phyloP scores from a whole-genome alignment of 805 yeast genomes.

The Saccharomycopsis olivae region DNA sequence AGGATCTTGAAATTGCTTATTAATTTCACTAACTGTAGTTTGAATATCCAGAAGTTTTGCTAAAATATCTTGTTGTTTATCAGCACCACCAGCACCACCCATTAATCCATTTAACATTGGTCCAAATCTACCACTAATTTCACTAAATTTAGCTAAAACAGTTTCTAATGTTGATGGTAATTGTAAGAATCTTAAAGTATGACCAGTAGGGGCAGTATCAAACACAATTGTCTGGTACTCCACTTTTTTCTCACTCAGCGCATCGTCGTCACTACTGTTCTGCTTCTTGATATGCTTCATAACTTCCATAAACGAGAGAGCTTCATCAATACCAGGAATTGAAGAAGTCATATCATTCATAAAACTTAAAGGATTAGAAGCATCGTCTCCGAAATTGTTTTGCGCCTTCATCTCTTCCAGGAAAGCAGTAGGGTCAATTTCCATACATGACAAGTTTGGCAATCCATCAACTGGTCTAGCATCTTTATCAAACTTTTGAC shows the following conservation, averaged over 20 bases:
- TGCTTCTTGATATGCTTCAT: constrained; percentile 90
- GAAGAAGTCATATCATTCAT: constrained; percentile 63
- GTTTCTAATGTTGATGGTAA: constrained; percentile 88
- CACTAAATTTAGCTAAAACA: constrained; percentile 77
- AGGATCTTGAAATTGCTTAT: constrained; percentile 91
- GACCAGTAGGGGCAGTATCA: constrained; percentile 99
- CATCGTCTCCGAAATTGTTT: constrained; percentile 33
- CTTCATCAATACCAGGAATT: constrained; percentile 98
- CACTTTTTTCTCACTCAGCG: constrained; percentile 27
- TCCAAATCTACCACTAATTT: constrained; percentile 77
- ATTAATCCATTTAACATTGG: constrained; percentile 77
- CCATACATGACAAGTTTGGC: constrained; percentile 90
- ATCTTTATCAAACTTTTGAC: constrained; percentile 95
- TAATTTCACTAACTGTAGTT: constrained; percentile 74
- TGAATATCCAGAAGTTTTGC: constrained; percentile 73
- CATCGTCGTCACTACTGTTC: constrained; percentile 26
- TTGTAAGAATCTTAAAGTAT: constrained; percentile 88
- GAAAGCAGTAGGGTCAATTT: constrained; percentile 92
- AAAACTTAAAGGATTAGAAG: constrained; percentile 27
- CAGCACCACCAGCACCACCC: constrained; percentile 45
- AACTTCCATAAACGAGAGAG: constrained; percentile 94
- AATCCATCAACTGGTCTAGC: constrained; percentile 90
- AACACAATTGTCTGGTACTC: constrained; percentile 83
- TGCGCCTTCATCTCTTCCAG: constrained; percentile 72
- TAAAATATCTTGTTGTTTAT: constrained; percentile 55